Conservation (phyloP, 1,284 basidiomycete genomes). For the Lignosus rhinocerotis region DNA sequence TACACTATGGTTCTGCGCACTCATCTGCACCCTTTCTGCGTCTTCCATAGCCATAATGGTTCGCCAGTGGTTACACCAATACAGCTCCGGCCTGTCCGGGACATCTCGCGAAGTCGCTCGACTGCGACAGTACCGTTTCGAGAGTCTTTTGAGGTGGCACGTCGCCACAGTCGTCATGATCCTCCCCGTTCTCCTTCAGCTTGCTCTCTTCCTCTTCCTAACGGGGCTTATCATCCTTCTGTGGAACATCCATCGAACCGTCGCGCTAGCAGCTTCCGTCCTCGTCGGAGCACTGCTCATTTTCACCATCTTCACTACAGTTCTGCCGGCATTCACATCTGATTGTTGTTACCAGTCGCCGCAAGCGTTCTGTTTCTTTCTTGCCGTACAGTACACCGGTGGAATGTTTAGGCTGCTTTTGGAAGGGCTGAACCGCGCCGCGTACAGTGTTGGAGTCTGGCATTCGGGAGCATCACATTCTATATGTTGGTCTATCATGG, state of each 20-base stretch:
- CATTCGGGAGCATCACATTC: neutral
- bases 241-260: constrained; percentile 8
- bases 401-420: neutral
- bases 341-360: constrained; percentile 13
- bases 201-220: constrained; percentile 12
- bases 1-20: constrained; percentile 5
- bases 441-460: neutral
- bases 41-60: constrained; percentile 6
- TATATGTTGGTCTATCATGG: neutral
- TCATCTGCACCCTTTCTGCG: constrained; percentile 5
- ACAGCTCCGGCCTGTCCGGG: neutral
- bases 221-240: constrained; percentile 9
- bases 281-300: neutral
- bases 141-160: constrained; percentile 5
- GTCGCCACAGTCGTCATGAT: constrained; percentile 4
- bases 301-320: neutral
- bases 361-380: constrained; percentile 1
- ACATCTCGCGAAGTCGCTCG: constrained; percentile 3
- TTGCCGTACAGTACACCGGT: neutral
- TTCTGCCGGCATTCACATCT: constrained; percentile 3
- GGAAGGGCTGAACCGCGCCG: neutral
- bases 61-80: constrained; percentile 10
- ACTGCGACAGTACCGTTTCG: constrained; percentile 6
- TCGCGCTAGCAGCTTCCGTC: constrained; percentile 3
- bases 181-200: constrained; percentile 11